These are phyloP conservation scores for Trichosporon sp. DNA, from an alignment of 1,284 basidiomycete species.

Conservation along the genomic window DNA sequence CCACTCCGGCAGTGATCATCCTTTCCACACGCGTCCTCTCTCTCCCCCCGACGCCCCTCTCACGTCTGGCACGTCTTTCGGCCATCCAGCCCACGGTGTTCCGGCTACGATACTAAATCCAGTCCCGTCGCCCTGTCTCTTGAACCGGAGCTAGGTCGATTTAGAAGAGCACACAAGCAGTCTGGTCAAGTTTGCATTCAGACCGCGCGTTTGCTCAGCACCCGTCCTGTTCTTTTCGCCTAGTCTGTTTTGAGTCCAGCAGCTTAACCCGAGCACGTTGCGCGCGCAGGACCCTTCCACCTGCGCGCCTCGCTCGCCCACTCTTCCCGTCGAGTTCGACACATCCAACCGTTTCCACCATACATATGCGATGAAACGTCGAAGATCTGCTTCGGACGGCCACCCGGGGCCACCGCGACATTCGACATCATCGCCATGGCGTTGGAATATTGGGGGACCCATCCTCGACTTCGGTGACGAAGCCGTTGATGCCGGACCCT, in stretches of 20 bases:
- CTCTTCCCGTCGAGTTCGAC: conserved; percentile 63
- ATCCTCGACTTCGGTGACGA: conserved; percentile 35
- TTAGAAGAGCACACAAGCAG: conserved; percentile 3
- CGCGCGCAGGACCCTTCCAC: conserved; percentile 16
- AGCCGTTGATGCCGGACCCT: conserved; percentile 31
- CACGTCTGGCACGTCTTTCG: neutral
- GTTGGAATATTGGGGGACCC: conserved; percentile 33
- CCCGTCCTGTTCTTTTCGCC: neutral
- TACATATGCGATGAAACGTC: conserved; percentile 26
- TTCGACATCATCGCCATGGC: conserved; percentile 27
- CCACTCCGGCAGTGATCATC: conserved; percentile 2
- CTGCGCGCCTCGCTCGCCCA: conserved; percentile 68
- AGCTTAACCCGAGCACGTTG: conserved; percentile 7
- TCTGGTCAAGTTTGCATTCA: neutral
- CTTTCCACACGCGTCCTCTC: neutral
- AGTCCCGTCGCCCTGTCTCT: neutral
- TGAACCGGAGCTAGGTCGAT: neutral
- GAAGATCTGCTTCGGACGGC: conserved; percentile 8
- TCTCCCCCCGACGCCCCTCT: neutral
- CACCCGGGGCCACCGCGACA: conserved; percentile 18
- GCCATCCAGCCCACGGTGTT: neutral
- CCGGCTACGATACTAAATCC: neutral
- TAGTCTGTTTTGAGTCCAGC: conserved; percentile 4
- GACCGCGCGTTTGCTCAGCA: conserved; percentile 8
- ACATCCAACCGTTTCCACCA: conserved; percentile 32